Evolutionary conservation across 2,329 filamentous ascomycete species (phyloP), one percentile per base, ranked within the genome.

Genomic region (Colletotrichum navitas): DNA sequence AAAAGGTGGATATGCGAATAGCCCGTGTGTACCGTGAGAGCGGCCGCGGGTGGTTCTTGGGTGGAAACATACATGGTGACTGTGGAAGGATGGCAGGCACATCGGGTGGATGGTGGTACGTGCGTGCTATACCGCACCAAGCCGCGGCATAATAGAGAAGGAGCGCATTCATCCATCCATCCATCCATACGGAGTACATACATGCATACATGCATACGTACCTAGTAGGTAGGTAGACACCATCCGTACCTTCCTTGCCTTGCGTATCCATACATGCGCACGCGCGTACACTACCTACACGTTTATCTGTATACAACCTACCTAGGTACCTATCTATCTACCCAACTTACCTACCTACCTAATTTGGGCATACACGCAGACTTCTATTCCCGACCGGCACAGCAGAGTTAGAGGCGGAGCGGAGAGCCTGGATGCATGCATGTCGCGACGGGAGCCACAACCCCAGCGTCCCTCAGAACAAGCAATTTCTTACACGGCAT

Each of bases 31-130:
- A 52, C 7, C 49, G 26, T 10, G 49, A 52, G 26, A 18, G 49
- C 26, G 26, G 49, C 16, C 49, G 49, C 45, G 12, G 29, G 49
- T 52, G 49, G 26, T 52, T 52, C 49, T 52, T 26, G 49, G 49
- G 49, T 52, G 49, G 49, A 21, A 24, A 51, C 45, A 47, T 26
- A 18, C 49, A 29, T 6, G 49, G 24, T 29, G 5, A 51, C 14
- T 26, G n/a, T 29, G 49, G 49, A 29, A 51, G 47, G 47, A 52
- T 21, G 7, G 16, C 14, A 51, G 24, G 12, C 24, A 32, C 49
- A 29, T 52, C 49, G 49, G 49, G 49, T 52, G 49, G 26, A 32
- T 32, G 49, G 49, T 52, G 26, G 49, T 47, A 47, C 45, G 21
- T 47, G 45, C 45, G 24, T 24, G 21, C 45, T 47, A 47, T 47